Evolutionary conservation across 768 basidiomycete species (phyloP), one percentile per base, ranked within the genome.

Genomic region (Leccinum subtestaceum): DNA sequence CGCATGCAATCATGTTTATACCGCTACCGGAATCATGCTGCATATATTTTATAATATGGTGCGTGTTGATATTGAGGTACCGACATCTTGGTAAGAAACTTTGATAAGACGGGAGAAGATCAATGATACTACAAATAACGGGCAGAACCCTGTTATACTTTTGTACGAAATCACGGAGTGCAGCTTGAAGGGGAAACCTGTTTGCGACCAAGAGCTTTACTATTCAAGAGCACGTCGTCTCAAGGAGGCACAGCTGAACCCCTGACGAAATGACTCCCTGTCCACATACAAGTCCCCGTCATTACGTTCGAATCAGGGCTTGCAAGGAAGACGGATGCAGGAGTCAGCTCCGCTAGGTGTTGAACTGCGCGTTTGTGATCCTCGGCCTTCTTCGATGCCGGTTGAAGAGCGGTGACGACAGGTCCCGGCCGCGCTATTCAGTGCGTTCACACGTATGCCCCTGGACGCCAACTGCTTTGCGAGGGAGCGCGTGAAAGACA

Each of bases 361-460:
- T 83, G 81, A 8, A 77, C 80, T 15, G 76, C 80, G 23, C 77
- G 75, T 36, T 80, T 82, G 60, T 80, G 78, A 45, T 45, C 74
- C 34, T 85, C 82, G 6, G 76, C 75, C 0, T 76, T 70, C 52
- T 84, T 76, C 4, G 81, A 83, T 0, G 17, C 78, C 5, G 85
- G 79, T 63, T 86, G 85, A 5, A 87, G 75, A 0, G 85, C 80
- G 0, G 85, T 85, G 63, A 81, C 76, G 49, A 86, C 79, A 9
- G 82, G 83, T 2, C 85, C 83, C 25, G 81, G 78, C 25, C 25
- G 25, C 2, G 77, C 77, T 43, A 83, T 74, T 3, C 34, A 34
- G 5, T 34, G 72, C 76, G 62, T 84, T 83, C 52, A 84, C 84
- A 58, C 83, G 75, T 56, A 87, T 84, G 6, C 81, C 83, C 67